Evolutionary conservation across 2,329 filamentous ascomycete genomes (phyloP), one percentile per base, ranked within the genome.

Genomic region (Venturia nashicola): DNA sequence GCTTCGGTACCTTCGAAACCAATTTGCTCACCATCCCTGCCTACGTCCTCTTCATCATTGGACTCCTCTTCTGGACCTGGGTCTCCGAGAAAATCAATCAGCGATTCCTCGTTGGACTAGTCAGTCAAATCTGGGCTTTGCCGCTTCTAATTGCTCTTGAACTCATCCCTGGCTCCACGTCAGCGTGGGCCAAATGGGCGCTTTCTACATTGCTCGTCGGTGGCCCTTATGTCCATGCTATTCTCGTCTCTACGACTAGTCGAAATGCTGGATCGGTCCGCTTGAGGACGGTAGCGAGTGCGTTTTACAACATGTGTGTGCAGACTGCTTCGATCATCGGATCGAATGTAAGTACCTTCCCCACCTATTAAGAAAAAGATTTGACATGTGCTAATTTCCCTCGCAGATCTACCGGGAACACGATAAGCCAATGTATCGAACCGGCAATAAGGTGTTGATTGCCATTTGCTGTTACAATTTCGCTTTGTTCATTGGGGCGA

Each of bases 401-500:
- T 27, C 23, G 12, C 39, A 67, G 65, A 81, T 85, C n/a, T 85
- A 85, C 68, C 73, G 78, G 1, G 75, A 81, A 1, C 74, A 81
- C 43, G 83, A 86, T 40, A 75, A 75, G 65, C 73, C 73, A 44
- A 54, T 75, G 5, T 85, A 86, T 65, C 73, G 76, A 1, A 74
- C 76, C 0, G 84, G 84, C 0, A 85, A 86, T 65, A 77, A 75
- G 51, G 76, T 79, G 0, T 70, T 86, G 0, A 76, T 87, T 59
- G 78, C 70, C 0, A 77, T 86, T 61, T 78, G 77, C 36, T 68
- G 77, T 0, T 72, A 79, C 27, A 79, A 81, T 34, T 79, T 86
- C 12, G 69, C 75, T 0, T 65, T 83, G 0, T 83, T 83, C 66
- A 63, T 82, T 5, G 70, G 74, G 0, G 77, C 80, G 1, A 84